Evolutionary conservation across 768 basidiomycete genomes (phyloP).

Genomic region (Lactarius deliciosus): DNA sequence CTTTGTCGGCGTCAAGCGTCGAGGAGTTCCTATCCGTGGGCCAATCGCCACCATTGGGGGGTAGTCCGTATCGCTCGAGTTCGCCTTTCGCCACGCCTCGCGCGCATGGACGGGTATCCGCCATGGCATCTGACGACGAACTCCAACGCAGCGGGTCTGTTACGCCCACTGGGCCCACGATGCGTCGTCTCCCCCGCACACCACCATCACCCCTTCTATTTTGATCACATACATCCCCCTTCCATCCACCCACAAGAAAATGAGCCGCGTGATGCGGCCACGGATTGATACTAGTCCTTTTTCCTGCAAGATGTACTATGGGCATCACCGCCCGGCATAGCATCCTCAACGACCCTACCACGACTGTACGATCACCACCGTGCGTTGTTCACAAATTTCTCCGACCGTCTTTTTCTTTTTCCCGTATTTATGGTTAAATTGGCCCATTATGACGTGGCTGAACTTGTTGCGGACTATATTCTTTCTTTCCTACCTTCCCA

Average conservation of each 20-base stretch:
- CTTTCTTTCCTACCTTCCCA: neutral
- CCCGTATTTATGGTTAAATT: slow-evolving; percentile 27
- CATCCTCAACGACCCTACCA: slow-evolving; percentile 23
- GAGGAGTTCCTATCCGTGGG: slow-evolving; percentile 45
- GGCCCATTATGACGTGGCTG: slow-evolving; percentile 23
- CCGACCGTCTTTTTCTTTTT: neutral
- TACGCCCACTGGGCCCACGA: slow-evolving; percentile 21
- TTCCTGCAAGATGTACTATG: slow-evolving; percentile 17
- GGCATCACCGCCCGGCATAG: slow-evolving; percentile 11
- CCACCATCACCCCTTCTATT: slow-evolving; percentile 20
- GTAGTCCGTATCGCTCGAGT: slow-evolving; percentile 1
- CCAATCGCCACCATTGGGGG: slow-evolving; percentile 23
- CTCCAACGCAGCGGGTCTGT: slow-evolving; percentile 26
- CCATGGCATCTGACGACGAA: slow-evolving; percentile 23
- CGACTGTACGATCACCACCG: slow-evolving; percentile 23
- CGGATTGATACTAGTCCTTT: slow-evolving; percentile 5
- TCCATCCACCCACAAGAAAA: slow-evolving; percentile 4
- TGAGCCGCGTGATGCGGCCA: slow-evolving; percentile 16
- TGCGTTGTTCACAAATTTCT: slow-evolving; percentile 5
- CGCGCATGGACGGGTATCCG: slow-evolving; percentile 12
- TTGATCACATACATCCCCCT: neutral
- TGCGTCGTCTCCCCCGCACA: slow-evolving; percentile 6
- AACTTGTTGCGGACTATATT: slow-evolving; percentile 21
- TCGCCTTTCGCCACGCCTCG: slow-evolving; percentile 26
- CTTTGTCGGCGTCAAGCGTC: slow-evolving; percentile 54